Evolutionary conservation across 1,284 basidiomycete genomes (phyloP).

Genomic region (Meira miltonrushii): DNA sequence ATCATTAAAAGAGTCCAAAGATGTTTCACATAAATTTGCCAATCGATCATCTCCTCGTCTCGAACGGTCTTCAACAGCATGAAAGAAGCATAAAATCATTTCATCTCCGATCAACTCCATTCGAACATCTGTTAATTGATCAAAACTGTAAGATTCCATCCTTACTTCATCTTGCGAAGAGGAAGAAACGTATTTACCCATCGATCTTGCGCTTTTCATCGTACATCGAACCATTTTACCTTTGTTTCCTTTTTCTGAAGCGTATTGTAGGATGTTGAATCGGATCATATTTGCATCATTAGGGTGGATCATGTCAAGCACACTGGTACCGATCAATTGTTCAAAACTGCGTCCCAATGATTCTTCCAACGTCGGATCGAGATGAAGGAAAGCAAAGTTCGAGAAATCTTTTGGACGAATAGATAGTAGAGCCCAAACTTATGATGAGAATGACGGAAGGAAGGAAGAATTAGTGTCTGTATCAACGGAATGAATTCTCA

Average conservation of each 20-base stretch:
- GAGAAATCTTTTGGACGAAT: neutral
- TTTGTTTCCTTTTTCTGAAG: no score
- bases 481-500: neutral
- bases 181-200: conserved; percentile 55
- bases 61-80: conserved; percentile 66
- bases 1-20: conserved; percentile 48
- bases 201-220: neutral
- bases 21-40: conserved; percentile 92
- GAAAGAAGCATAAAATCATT: conserved; percentile 88
- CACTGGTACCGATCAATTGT: conserved; percentile 66
- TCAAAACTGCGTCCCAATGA: conserved; percentile 72
- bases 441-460: conserved; percentile 4
- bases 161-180: conserved; percentile 59
- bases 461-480: neutral
- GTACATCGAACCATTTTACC: conserved; percentile 81
- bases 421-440: conserved; percentile 31
- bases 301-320: conserved; percentile 83
- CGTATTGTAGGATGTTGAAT: conserved; percentile 67
- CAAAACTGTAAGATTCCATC: conserved; percentile 25
- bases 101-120: conserved; percentile 90
- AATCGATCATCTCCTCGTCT: conserved; percentile 76
- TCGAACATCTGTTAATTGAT: conserved; percentile 83
- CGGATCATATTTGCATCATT: conserved; percentile 76
- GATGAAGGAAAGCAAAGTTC: conserved; percentile 71
- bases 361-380: conserved; percentile 74